Conservation (phyloP, 495 filamentous ascomycete genomes). For the Penicillium alfredii region DNA sequence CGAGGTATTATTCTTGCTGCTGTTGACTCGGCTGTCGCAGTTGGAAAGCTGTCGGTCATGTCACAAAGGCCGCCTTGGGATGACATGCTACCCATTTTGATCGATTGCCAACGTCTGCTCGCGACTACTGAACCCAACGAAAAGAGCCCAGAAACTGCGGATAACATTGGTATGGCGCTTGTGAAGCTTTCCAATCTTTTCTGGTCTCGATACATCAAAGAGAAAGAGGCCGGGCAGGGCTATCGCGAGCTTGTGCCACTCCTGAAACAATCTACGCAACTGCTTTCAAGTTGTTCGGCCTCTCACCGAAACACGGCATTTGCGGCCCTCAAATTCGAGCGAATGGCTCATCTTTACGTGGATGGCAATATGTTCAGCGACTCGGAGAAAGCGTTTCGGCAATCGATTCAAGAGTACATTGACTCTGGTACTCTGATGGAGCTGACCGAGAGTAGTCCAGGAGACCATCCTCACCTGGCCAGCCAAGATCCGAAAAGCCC, state of each 20-base stretch:
- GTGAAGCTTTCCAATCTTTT: conserved; percentile 71
- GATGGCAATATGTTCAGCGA: conserved; percentile 30
- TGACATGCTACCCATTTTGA: conserved; percentile 31
- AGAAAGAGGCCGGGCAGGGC: conserved; percentile 36
- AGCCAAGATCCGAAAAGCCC: conserved; percentile 32
- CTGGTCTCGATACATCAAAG: conserved; percentile 57
- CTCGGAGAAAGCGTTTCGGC: conserved; percentile 35
- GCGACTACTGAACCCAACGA: conserved; percentile 32
- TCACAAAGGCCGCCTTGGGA: conserved; percentile 37
- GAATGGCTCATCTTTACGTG: conserved; percentile 43
- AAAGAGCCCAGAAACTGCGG: conserved; percentile 13
- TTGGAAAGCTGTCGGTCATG: conserved; percentile 38
- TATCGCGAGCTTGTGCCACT: conserved; percentile 34
- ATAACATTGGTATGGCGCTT: conserved; percentile 24
- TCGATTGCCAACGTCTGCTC: conserved; percentile 36
- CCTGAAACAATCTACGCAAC: conserved; percentile 44
- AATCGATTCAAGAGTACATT: conserved; percentile 44
- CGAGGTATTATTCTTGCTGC: conserved; percentile 37
- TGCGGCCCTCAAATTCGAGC: conserved; percentile 50
- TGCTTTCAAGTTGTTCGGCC: conserved; percentile 34
- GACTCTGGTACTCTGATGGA: conserved; percentile 35
- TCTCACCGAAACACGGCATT: conserved; percentile 43
- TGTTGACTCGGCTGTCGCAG: conserved; percentile 36
- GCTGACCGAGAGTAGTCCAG: conserved; percentile 24
- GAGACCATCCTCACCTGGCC: conserved; percentile 16